Conservation (phyloP, 768 basidiomycete species). For the Tylopilus cervinicoccineus region DNA sequence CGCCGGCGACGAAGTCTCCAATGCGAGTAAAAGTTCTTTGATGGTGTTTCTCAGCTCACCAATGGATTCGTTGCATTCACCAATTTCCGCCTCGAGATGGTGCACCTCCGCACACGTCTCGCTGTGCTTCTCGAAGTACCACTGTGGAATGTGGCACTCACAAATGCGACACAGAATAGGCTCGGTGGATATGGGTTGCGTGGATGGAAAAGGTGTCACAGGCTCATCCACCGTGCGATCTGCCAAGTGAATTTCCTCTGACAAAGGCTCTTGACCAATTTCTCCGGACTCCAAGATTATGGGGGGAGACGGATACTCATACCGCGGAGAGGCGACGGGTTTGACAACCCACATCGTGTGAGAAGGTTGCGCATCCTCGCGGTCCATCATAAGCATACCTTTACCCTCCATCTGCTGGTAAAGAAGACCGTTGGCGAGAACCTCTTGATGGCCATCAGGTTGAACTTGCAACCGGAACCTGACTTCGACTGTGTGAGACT, state of each 20-base stretch:
- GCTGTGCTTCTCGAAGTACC: constrained; percentile 99
- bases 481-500: constrained; percentile 91
- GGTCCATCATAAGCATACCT: constrained; percentile 97
- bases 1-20: constrained; percentile 72
- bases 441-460: constrained; percentile 53
- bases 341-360: constrained; percentile 99
- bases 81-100: constrained; percentile 91
- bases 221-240: constrained; percentile 41
- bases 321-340: constrained; percentile 69
- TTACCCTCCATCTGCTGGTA: constrained; percentile 94
- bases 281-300: constrained; percentile 52
- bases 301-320: constrained; percentile 60
- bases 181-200: constrained; percentile 72
- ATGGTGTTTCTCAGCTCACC: constrained; percentile 83
- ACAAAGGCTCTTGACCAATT: constrained; percentile 34
- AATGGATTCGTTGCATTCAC: constrained; percentile 91
- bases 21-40: constrained; percentile 64
- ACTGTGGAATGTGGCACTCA: constrained; percentile 93
- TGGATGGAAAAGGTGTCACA: constrained; percentile 69
- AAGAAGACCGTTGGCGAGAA: constrained; percentile 44
- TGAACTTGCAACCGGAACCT: constrained; percentile 83
- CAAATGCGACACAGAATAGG: constrained; percentile 95
- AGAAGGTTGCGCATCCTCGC: constrained; percentile 79
- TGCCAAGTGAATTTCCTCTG: constrained; percentile 35
- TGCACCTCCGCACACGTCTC: constrained; percentile 98